phyloP scores from a whole-genome alignment of 2,329 filamentous ascomycete species.

The Cylindrodendrum hubeiense region DNA sequence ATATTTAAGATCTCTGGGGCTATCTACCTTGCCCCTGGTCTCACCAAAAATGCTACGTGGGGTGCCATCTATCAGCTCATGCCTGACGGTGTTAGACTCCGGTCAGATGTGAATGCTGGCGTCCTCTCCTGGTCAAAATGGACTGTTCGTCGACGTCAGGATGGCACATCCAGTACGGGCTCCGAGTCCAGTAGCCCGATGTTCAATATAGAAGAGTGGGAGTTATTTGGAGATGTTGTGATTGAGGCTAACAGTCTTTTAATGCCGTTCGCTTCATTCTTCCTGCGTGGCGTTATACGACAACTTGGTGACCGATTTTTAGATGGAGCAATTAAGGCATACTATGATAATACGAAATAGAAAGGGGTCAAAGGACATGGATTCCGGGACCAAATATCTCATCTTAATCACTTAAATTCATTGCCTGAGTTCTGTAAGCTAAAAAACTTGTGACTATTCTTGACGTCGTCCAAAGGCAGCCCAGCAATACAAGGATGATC shows the following conservation, averaged over 20 bases:
- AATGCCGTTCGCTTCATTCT: background rate
- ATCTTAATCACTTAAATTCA: background rate
- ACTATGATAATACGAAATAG: background rate
- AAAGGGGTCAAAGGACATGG: background rate
- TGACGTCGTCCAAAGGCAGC: too few relatives aligned
- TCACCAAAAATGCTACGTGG: background rate
- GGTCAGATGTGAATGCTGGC: background rate
- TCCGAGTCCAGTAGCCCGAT: background rate
- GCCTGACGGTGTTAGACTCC: background rate
- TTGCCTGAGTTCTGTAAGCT: background rate
- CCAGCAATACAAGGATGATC: too few relatives aligned
- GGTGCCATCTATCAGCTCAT: background rate
- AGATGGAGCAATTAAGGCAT: background rate
- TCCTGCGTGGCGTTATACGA: background rate
- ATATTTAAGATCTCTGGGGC: background rate
- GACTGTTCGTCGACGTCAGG: slow-evolving; percentile 1
- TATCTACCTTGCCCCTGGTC: slow-evolving; percentile 1
- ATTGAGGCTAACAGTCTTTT: slow-evolving; percentile 6
- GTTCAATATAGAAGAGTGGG: background rate
- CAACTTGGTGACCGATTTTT: background rate
- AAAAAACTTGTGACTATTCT: too few relatives aligned
- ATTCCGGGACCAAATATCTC: background rate
- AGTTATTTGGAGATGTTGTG: background rate
- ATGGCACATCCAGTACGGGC: background rate
- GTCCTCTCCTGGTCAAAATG: slow-evolving; percentile 1